Evolutionary conservation across 2,329 filamentous ascomycete genomes (phyloP), one percentile per base, ranked within the genome.

Genomic region (Fusarium circinatum): DNA sequence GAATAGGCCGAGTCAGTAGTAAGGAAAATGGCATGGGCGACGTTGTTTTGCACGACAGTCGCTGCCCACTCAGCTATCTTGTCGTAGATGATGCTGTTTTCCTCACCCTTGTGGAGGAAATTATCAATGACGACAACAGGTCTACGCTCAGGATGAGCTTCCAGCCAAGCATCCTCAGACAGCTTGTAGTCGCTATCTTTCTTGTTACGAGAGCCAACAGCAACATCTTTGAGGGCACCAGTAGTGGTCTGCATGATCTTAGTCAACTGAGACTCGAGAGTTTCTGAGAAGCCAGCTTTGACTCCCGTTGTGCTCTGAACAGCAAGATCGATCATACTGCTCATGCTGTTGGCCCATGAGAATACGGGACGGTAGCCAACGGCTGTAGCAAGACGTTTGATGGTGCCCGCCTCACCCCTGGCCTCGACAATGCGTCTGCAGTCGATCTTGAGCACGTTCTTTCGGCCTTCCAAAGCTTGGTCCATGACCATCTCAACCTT

Each of bases 351-450:
- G 84, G 97, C 93, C 94, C 95, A 98, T 0, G 94, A 97, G 81
- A 99, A 99, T 1, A 99, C 91, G 0, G 96, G 96, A 14, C 93
- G 88, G 80, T 98, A 98, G 14, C 96, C 96, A 55, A 98, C 95
- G 73, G 95, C 90, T 4, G 86, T 84, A 2, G 96, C 96, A 11
- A 96, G 91, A 45, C 92, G 91, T 68, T 90, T 90, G 77, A 99
- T 98, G 1, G 94, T 98, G 6, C 91, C 90, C 13, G 92, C 91
- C 79, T 99, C 96, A 10, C 96, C 95, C 62, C 93, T 90, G 3
- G 96, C 95, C 82, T 98, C 96, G 67, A 96, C 92, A 17, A 98
- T 94, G 3, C 93, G 93, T 80, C 97, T 98, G 85, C 96, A 98
- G 83, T 99, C 96, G 49, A 98, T 89, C 8, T 97, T 86, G 6